Base-by-base conservation (phyloP, 2,329 filamentous ascomycete genomes). In the Dichotomopilus funicola region DNA sequence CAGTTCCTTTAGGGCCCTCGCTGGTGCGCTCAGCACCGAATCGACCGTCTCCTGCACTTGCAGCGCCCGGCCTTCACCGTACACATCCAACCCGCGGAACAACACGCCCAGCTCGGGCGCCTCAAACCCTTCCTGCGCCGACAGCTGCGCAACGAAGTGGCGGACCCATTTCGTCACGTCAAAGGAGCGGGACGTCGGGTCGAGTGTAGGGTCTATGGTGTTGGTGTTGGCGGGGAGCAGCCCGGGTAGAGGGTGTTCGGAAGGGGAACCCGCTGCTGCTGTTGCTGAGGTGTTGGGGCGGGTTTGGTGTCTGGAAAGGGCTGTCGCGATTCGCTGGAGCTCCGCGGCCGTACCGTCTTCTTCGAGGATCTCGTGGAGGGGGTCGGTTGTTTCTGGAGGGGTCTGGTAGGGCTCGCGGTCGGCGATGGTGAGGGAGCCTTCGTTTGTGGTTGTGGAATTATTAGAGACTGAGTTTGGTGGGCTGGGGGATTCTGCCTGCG, bases 11-110 rank as follows among this genome's bases (percentile, higher is more conserved):
- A 27, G 19, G 0, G 81, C 65, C 1, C 81, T 75, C 27, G 88
- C 70, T 0, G 83, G 86, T 0, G 79, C 73, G 57, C 79, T 67
- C 27, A 88, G 66, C 6, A 82, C 69, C 1, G 82, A 83, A 2
- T 73, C 76, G 3, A 90, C 83, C 2, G 81, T 89, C 54, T 83
- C 75, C 65, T 91, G 87, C 1, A 89, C 72, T 60, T 88, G 84
- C 31, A 90, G 66, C 0, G 84, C 83, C 2, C 79, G 77, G 0
- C 85, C 86, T 0, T 83, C 83, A 0, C 87, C 87, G 5, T 76
- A 84, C 0, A 90, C 83, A 54, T 79, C 80, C 37, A 89, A 75
- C 51, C 87, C 76, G 57, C 81, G 81, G 71, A 83, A 88, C 0
- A 79, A 78, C 6, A 89, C 74, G 3, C 85, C 84, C 0, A 84